Percentiles rank a stretch among this genome's conserved stretches.
Conservation (phyloP, 495 filamentous ascomycete species). For the Aspergillus ellipticus region DNA sequence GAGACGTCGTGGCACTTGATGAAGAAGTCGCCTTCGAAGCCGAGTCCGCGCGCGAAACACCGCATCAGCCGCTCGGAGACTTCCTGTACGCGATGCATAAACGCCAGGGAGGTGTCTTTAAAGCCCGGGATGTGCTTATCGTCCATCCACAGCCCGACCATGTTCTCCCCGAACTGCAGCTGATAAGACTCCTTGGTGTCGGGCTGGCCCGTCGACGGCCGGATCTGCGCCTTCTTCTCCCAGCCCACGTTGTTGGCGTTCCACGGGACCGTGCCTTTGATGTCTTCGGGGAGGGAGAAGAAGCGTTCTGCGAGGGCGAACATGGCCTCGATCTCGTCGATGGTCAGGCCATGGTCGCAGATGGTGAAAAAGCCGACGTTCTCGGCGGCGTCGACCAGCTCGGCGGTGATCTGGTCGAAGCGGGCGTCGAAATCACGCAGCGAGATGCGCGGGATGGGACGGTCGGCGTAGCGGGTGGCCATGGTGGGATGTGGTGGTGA, state of each 20-base stretch:
- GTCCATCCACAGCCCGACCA: slow-evolving; percentile 50
- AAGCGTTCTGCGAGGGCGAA: slow-evolving; percentile 50
- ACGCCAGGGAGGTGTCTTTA: slow-evolving; percentile 34
- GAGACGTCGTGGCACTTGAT: slow-evolving; percentile 49
- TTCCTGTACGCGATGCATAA: slow-evolving; percentile 51
- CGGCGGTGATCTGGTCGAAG: slow-evolving; percentile 49
- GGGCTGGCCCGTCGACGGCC: slow-evolving; percentile 56
- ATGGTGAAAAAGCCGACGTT: slow-evolving; percentile 63
- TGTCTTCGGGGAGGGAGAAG: slow-evolving; percentile 51
- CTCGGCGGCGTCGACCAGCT: slow-evolving; percentile 56
- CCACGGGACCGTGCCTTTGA: slow-evolving; percentile 54
- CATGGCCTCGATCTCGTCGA: slow-evolving; percentile 47
- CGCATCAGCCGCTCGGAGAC: slow-evolving; percentile 56
- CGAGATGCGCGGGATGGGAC: slow-evolving; percentile 56
- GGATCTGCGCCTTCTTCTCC: slow-evolving; percentile 59
- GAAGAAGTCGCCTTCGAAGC: slow-evolving; percentile 56
- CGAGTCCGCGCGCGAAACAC: slow-evolving; percentile 57
- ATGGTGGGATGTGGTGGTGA: neutral
- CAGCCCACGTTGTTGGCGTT: slow-evolving; percentile 57
- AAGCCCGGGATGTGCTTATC: slow-evolving; percentile 49
- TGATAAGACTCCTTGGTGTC: slow-evolving; percentile 64
- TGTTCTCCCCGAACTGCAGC: slow-evolving; percentile 55
- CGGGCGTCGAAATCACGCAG: slow-evolving; percentile 51
- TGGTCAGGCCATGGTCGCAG: slow-evolving; percentile 52
- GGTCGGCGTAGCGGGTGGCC: slow-evolving; percentile 41